Percentiles rank a stretch among this genome's conserved stretches.
phyloP scores from a whole-genome alignment of 768 basidiomycete genomes.

The Crassisporium funariophilum region DNA sequence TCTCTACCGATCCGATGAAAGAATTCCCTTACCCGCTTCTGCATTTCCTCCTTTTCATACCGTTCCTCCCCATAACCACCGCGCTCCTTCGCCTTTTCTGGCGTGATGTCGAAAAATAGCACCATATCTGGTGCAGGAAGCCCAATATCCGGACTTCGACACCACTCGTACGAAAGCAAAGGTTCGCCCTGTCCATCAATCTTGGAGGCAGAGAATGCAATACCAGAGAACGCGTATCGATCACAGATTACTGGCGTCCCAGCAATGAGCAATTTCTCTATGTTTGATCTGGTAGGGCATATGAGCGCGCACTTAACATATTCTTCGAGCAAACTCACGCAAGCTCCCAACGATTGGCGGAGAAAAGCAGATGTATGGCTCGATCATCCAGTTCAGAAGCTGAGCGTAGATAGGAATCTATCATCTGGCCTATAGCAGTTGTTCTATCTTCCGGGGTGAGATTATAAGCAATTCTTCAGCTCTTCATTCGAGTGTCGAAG shows the following conservation, averaged over 20 bases:
- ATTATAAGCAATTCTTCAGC: background rate
- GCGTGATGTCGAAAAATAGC: conserved; percentile 82
- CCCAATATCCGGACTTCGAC: conserved; percentile 79
- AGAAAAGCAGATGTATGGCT: conserved; percentile 91
- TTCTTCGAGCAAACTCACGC: conserved; percentile 52
- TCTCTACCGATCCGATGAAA: conserved; percentile 63
- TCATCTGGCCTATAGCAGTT: conserved; percentile 89
- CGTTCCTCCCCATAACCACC: conserved; percentile 87
- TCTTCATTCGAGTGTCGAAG: background rate
- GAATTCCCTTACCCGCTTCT: conserved; percentile 59
- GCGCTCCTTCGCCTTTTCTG: conserved; percentile 64
- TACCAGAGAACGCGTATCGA: conserved; percentile 95
- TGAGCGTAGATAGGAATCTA: conserved; percentile 87
- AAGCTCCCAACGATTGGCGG: conserved; percentile 96
- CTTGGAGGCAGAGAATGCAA: conserved; percentile 81
- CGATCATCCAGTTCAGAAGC: conserved; percentile 87
- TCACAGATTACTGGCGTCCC: conserved; percentile 86
- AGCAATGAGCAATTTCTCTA: conserved; percentile 54
- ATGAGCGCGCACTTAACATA: too few species aligned
- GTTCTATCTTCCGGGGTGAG: conserved; percentile 69
- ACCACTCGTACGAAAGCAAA: conserved; percentile 77
- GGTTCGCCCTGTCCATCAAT: conserved; percentile 22
- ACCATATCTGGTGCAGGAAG: conserved; percentile 90
- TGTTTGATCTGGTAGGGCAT: conserved; percentile 48
- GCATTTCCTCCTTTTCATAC: conserved; percentile 82